A percentile compares a stretch with the other conserved stretches of the same genome.
These are phyloP conservation scores for Raddia distichophylla DNA, from an alignment of 176 grass and related monocot genomes.

Conservation along the genomic window DNA sequence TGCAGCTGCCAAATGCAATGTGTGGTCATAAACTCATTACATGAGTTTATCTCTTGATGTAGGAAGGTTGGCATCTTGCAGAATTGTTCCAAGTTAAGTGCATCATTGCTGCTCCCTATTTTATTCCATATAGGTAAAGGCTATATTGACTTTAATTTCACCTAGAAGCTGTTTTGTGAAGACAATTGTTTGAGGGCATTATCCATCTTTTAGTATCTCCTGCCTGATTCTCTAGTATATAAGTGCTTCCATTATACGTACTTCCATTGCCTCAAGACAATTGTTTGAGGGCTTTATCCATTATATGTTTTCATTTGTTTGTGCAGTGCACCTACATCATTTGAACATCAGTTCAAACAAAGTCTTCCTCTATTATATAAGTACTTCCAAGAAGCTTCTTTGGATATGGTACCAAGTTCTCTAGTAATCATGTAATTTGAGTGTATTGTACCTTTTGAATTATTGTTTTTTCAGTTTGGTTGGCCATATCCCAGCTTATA, in stretches of 20 bases:
- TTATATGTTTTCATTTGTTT: constrained; percentile 30
- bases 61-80: constrained; percentile 99
- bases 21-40: constrained; percentile 38
- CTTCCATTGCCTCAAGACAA: no score
- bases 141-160: constrained; percentile 22
- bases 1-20: neutral
- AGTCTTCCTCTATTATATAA: constrained; percentile 71
- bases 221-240: constrained; percentile 1
- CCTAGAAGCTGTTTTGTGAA: neutral
- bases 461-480: neutral
- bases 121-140: constrained; percentile 90
- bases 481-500: neutral
- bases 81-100: constrained; percentile 84
- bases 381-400: constrained; percentile 80
- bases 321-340: constrained; percentile 81
- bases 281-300: constrained; percentile 1
- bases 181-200: constrained; percentile 4
- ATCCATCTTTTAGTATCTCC: constrained; percentile 8
- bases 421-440: neutral
- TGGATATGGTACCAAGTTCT: constrained; percentile 55
- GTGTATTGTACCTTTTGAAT: neutral
- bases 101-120: constrained; percentile 80
- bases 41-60: constrained; percentile 36
- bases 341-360: constrained; percentile 72
- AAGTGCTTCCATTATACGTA: no score